Evolutionary conservation across 495 filamentous ascomycete genomes (phyloP), one percentile per base, ranked within the genome.

Genomic region (Neurospora africana): DNA sequence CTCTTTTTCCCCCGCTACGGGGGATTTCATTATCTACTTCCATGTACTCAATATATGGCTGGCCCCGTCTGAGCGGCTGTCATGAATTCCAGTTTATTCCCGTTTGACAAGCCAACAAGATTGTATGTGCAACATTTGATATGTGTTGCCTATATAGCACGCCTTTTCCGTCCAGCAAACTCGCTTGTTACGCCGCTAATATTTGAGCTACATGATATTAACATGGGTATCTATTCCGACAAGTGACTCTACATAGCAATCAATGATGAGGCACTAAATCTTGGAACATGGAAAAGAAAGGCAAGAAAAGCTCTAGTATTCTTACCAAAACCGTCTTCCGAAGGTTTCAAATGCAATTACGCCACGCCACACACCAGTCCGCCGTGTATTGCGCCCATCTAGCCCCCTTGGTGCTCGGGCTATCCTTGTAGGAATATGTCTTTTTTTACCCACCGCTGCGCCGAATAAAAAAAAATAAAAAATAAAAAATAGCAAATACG

Each of bases 21-120:
- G 37, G 69, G 61, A 72, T 69, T 70, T 11, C 72, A 43, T 44
- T 69, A 41, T 30, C 58, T 72, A 47, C 19, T 11, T 58, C 15
- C 53, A 65, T 65, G 53, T 65, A 65, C 53, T 33, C 7, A 5
- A 33, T 15, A 65, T 4, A 65, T 33, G 53, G 53, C 53, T 65
- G 53, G 53, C 53, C 53, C 27, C 53, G 7, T 33, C 27, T 65
- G 53, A 65, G 53, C 53, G 53, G 53, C 53, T 33, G 27, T 65
- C 53, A 65, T 65, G 53, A 13, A 19, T 65, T 33, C 47, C 47
- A 58, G 21, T 58, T 61, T 17, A 33, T 33, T 61, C 53, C 27
- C 27, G 15, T 15, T 33, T 33, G 30, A 33, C 53, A 65, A 65
- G 15, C 2, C 11, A 15, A 65, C 13, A 65, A 17, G 53, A 33